Percentiles rank a stretch among this genome's conserved stretches.
phyloP scores from a whole-genome alignment of 495 filamentous ascomycete species.

The Articulospora tetracladia region DNA sequence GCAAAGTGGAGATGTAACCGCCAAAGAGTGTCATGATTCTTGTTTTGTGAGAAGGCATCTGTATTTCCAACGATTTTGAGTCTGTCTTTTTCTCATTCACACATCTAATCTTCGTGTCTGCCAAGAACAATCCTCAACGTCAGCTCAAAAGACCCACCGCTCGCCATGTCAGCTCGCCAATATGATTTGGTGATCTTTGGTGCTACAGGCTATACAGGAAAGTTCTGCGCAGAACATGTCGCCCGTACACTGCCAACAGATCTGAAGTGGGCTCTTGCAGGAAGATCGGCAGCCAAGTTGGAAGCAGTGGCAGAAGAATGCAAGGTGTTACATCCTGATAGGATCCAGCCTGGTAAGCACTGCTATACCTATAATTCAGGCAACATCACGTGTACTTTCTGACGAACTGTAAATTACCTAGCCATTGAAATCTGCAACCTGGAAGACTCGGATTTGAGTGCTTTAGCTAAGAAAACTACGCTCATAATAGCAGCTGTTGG shows the following conservation, averaged over 20 bases:
- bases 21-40: not conserved
- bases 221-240: slow-evolving; percentile 73
- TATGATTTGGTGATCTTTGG: slow-evolving; percentile 86
- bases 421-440: slow-evolving; percentile 63
- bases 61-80: too few relatives aligned
- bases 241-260: slow-evolving; percentile 68
- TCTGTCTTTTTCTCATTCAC: too few relatives aligned
- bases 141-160: not conserved
- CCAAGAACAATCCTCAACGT: not conserved
- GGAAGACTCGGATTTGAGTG: slow-evolving; percentile 56
- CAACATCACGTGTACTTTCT: not conserved
- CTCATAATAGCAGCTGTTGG: slow-evolving; percentile 82
- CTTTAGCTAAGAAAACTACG: slow-evolving; percentile 69
- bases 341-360: slow-evolving; percentile 56
- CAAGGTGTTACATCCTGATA: slow-evolving; percentile 63
- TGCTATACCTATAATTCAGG: not conserved
- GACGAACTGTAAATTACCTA: slow-evolving; percentile 24
- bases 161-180: slow-evolving; percentile 38
- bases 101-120: too few relatives aligned
- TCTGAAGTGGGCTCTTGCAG: slow-evolving; percentile 87
- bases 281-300: slow-evolving; percentile 72
- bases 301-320: slow-evolving; percentile 61
- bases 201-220: slow-evolving; percentile 85
- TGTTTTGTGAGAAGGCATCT: too few relatives aligned
- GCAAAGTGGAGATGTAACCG: too few relatives aligned